These are phyloP conservation scores for Aphanomyces stellatus DNA, from an alignment of 352 stramenopile species.

Conservation along the genomic window DNA sequence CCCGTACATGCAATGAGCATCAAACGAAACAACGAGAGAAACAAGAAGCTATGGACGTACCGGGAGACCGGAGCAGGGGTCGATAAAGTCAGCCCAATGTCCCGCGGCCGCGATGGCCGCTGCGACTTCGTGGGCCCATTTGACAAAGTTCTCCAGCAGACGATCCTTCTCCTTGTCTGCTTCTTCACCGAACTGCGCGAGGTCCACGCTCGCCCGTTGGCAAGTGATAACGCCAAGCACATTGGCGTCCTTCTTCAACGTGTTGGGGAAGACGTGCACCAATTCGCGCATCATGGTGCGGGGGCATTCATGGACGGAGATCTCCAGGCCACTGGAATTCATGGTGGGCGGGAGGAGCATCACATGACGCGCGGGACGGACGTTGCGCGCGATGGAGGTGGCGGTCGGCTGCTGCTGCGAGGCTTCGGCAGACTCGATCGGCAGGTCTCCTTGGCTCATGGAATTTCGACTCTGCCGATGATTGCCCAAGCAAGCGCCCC, in stretches of 20 bases:
- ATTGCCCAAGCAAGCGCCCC: no score
- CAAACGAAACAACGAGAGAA: background rate
- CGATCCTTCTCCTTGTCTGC: constrained; percentile 94
- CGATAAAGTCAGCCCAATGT: constrained; percentile 96
- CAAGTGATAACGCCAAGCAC: constrained; percentile 90
- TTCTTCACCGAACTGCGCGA: constrained; percentile 91
- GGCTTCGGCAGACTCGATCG: constrained; percentile 23
- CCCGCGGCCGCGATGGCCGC: constrained; percentile 58
- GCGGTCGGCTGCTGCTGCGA: background rate
- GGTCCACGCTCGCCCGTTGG: constrained; percentile 89
- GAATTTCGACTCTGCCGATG: no score
- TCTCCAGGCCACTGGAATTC: constrained; percentile 43
- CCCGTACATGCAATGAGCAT: background rate
- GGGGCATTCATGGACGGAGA: constrained; percentile 69
- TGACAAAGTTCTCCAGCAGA: constrained; percentile 92
- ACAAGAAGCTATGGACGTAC: constrained; percentile 26
- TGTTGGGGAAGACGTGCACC: constrained; percentile 67
- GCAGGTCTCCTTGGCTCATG: background rate
- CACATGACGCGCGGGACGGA: background rate
- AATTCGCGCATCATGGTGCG: constrained; percentile 68
- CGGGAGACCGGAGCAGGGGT: constrained; percentile 94
- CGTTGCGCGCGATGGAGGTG: background rate
- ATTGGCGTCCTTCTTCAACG: constrained; percentile 33
- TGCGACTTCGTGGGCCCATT: constrained; percentile 85
- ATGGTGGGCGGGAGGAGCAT: constrained; percentile 48